Base-by-base conservation (phyloP, 2,329 filamentous ascomycete genomes). In the Fusarium veterinarium region DNA sequence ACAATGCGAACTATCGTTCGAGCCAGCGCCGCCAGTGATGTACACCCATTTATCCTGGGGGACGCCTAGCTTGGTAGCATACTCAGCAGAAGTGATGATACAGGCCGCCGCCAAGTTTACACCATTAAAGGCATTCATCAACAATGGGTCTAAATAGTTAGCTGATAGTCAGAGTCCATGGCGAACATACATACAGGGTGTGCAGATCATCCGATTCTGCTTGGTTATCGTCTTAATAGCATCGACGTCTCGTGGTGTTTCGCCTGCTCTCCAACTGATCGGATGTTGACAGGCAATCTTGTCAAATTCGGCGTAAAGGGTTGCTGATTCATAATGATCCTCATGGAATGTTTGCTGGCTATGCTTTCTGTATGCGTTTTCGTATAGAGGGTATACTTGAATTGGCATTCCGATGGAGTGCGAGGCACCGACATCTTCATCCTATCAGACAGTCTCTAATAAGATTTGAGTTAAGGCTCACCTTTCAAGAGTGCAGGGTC, bases 51-150 rank as follows among this genome's bases (percentile, higher is more conserved):
- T 85, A 10, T 83, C 82, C 53, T 86, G 75, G 0, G 88, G 84
- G 16, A 92, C 85, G 0, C 86, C 86, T 4, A 92, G 81, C 46
- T 86, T 79, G 45, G 78, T 80, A 0, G 91, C 91, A 75, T 85
- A 83, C 2, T 88, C 83, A 0, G 83, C 84, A 0, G 89, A 89
- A 1, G 91, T 92, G 8, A 93, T 65, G 20, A 93, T 83, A 63
- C 87, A 86, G 12, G 90, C 89, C 1, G 85, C 88, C 5, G 90
- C 87, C 19, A 92, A 81, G 67, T 93, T 92, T 40, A 93, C 86
- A 4, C 85, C 91, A 72, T 92, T 93, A 80, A 92, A 92, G 1
- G 91, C 91, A 75, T 93, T 93, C 91, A 92, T 92, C 14, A 92
- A 79, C 0, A 93, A 81, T 0, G 90, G 90, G 79, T 92, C 90